Evolutionary conservation across 176 grass and related monocot genomes (phyloP), one percentile per base, ranked within the genome.

Genomic region (Elymus sibiricus): DNA sequence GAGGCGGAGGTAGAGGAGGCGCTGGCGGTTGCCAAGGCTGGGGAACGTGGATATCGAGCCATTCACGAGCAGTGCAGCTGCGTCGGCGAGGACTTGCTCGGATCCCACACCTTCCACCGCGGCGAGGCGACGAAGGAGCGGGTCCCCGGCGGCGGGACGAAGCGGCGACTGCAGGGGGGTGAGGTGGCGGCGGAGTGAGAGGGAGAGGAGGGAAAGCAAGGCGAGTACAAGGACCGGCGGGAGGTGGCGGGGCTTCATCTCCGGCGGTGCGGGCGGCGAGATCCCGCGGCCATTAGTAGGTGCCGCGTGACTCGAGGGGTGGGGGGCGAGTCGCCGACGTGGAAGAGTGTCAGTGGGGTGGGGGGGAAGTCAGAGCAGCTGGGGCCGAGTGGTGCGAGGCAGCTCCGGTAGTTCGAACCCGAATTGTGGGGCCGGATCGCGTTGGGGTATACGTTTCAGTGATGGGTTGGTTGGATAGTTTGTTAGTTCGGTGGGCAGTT

Each of bases 1-100:
- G 60, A 91, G 4, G 37, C 89, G 89, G 38, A 91, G 89, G 81
- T 91, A 87, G 47, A 91, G 85, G 37, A 84, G 76, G 22, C 81
- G 76, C 76, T 90, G 68, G 76, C 58, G 85, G 81, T 84, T 84
- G 46, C 80, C 85, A 68, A 84, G 19, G 89, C 76, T 84, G 59
- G 89, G 85, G 89, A 87, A 84, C 5, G 81, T 75, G 21, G 76
- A 59, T 11, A 88, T 53, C 0, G 86, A 87, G 24, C 78, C 91
- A 21, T 92, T 92, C 8, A 66, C 31, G 2, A 75, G 25, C 6
- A 93, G 76, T 21, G 79, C 68, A 1, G 21, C 25, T 0, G 72
- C 82, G 15, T 92, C 87, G 2, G 27, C 17, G 0, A 75, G 13
- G 66, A 83, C 0, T 67, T 65, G 71, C 8, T 25, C 35, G 27